Evolutionary conservation across 129 eudicot genomes (phyloP).

Genomic region (Flaveria brownii): DNA sequence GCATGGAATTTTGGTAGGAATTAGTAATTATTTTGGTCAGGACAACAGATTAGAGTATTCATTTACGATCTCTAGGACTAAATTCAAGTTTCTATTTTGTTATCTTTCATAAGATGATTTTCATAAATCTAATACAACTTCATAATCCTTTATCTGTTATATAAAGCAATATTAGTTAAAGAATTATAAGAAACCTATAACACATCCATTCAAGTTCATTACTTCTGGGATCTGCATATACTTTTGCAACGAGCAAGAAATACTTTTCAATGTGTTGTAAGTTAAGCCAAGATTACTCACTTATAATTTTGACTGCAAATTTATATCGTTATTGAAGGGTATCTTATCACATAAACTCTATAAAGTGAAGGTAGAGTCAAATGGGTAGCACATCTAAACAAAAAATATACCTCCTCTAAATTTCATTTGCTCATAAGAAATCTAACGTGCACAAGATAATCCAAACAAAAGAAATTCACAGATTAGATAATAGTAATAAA

Average conservation of each 20-base stretch:
- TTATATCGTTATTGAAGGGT: not conserved
- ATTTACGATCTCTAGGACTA: no score
- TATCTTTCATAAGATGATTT: no score
- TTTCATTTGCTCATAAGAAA: conserved; percentile 64
- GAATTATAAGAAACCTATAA: no score
- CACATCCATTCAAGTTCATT: no score
- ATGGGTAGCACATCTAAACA: not conserved
- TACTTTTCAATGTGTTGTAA: conserved; percentile 9
- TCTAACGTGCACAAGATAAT: conserved; percentile 57
- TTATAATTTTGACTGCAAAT: not conserved
- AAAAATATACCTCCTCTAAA: conserved; percentile 83
- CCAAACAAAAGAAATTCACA: not conserved
- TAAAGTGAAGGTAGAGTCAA: not conserved
- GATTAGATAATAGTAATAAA: not conserved
- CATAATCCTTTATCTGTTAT: no score
- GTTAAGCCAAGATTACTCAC: not conserved
- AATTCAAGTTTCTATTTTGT: no score
- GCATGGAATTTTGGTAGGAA: no score
- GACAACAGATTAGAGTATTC: no score
- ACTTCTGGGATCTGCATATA: conserved; percentile 78
- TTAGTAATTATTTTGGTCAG: no score
- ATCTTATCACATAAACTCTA: not conserved
- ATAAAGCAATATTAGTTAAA: no score
- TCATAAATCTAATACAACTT: no score
- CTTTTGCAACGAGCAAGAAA: conserved; percentile 54